A percentile compares a stretch with the other conserved stretches of the same genome.
Evolutionary conservation across 2,329 filamentous ascomycete genomes (phyloP).

Genomic region (Phoma sp.): DNA sequence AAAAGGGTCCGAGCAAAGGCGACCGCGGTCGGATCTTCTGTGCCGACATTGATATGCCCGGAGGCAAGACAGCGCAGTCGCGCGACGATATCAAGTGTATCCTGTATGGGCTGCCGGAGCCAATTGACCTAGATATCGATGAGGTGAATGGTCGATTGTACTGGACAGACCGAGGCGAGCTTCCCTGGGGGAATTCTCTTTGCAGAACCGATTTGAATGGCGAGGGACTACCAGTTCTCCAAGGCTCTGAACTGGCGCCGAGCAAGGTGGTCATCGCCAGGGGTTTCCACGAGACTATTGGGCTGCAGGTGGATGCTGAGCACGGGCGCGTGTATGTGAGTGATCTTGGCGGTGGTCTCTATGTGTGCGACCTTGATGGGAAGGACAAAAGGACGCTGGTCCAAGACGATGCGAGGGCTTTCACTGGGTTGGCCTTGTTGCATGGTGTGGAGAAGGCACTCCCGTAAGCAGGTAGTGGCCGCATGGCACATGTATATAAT

Average conservation of each 20-base stretch:
- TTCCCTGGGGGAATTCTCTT: slow-evolving; percentile 61
- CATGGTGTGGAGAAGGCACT: not conserved
- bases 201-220: slow-evolving; percentile 46
- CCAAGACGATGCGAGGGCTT: slow-evolving; percentile 12
- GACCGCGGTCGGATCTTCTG: slow-evolving; percentile 60
- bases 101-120: slow-evolving; percentile 33
- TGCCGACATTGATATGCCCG: slow-evolving; percentile 55
- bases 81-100: slow-evolving; percentile 39
- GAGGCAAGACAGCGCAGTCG: slow-evolving; percentile 7
- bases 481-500: too few relatives aligned
- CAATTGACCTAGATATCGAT: slow-evolving; percentile 64
- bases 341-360: slow-evolving; percentile 28
- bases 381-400: slow-evolving; percentile 22
- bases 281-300: slow-evolving; percentile 33
- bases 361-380: slow-evolving; percentile 19
- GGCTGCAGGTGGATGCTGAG: slow-evolving; percentile 20
- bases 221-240: slow-evolving; percentile 41
- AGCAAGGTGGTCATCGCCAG: slow-evolving; percentile 17
- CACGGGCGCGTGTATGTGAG: slow-evolving; percentile 19
- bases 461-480: too few relatives aligned
- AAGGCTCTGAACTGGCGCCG: not conserved
- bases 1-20: slow-evolving; percentile 63
- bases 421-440: slow-evolving; percentile 19
- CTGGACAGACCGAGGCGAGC: slow-evolving; percentile 67
- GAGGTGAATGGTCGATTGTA: slow-evolving; percentile 55